Evolutionary conservation across 257 asterid genomes (phyloP).

Genomic region (Parsonsia alboflavescens): DNA sequence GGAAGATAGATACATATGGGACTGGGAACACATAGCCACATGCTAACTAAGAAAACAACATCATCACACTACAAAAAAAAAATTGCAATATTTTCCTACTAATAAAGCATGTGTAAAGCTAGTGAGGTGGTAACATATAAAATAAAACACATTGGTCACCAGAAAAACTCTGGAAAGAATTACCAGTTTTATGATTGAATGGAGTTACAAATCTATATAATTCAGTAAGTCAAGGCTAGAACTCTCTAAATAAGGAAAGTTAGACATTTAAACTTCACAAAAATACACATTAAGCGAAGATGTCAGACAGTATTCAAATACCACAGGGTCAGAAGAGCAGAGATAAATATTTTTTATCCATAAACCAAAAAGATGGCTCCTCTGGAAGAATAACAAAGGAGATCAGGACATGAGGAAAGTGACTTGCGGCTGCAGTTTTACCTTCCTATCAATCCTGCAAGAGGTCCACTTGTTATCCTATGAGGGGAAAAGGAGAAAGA

Average conservation of each 20-base stretch:
- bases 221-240: background rate
- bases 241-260: background rate
- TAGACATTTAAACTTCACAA: background rate
- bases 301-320: background rate
- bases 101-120: background rate
- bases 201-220: background rate
- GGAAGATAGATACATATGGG: background rate
- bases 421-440: constrained; percentile 22
- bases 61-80: background rate
- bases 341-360: background rate
- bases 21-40: background rate
- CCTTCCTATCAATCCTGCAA: constrained; percentile 98
- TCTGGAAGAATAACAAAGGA: background rate
- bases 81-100: background rate
- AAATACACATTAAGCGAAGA: background rate
- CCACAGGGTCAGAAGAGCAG: background rate
- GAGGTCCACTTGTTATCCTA: constrained; percentile 95
- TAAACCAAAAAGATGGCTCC: background rate
- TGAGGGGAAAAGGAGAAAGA: constrained; percentile 17
- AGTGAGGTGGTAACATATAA: background rate
- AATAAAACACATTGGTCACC: background rate
- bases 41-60: background rate
- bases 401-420: constrained; percentile 4
- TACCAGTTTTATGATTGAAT: background rate
- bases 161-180: background rate